Percentiles rank a stretch among this genome's conserved stretches.
These are phyloP conservation scores for Phytophthora niederhauseri DNA, from an alignment of 352 stramenopile species.

Conservation along the genomic window DNA sequence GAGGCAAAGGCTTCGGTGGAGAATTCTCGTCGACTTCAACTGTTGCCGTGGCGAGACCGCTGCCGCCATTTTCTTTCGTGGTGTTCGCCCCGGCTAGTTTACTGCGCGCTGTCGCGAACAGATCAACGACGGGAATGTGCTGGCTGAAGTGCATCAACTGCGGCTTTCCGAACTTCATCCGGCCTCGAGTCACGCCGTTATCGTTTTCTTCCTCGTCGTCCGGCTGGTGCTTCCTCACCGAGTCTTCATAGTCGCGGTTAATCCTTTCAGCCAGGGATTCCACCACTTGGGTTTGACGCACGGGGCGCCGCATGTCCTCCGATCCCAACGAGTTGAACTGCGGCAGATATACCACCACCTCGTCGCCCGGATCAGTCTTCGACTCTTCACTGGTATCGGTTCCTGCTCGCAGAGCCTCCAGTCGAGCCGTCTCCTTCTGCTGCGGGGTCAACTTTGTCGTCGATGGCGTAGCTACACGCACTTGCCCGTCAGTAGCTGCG, in stretches of 20 bases:
- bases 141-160: conserved; percentile 53
- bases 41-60: not conserved
- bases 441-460: conserved; percentile 22
- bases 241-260: conserved; percentile 61
- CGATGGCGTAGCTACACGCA: conserved; percentile 34
- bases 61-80: conserved; percentile 1
- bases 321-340: conserved; percentile 73
- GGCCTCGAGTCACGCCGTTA: conserved; percentile 31
- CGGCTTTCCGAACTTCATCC: conserved; percentile 56
- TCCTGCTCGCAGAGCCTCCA: conserved; percentile 37
- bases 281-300: conserved; percentile 57
- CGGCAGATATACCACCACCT: conserved; percentile 53
- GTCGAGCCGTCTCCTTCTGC: conserved; percentile 34
- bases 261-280: conserved; percentile 61
- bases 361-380: conserved; percentile 32
- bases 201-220: conserved; percentile 36
- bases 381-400: conserved; percentile 13
- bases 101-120: conserved; percentile 49
- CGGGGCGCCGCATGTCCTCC: conserved; percentile 55
- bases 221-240: conserved; percentile 38
- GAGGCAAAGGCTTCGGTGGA: conserved; percentile 33
- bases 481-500: conserved; percentile 29
- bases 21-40: conserved; percentile 19
- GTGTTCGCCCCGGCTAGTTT: conserved; percentile 32
- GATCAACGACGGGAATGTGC: conserved; percentile 37